These are phyloP conservation scores for Platanthera zijinensis DNA, from an alignment of 106 monocot genomes.

Conservation along the genomic window DNA sequence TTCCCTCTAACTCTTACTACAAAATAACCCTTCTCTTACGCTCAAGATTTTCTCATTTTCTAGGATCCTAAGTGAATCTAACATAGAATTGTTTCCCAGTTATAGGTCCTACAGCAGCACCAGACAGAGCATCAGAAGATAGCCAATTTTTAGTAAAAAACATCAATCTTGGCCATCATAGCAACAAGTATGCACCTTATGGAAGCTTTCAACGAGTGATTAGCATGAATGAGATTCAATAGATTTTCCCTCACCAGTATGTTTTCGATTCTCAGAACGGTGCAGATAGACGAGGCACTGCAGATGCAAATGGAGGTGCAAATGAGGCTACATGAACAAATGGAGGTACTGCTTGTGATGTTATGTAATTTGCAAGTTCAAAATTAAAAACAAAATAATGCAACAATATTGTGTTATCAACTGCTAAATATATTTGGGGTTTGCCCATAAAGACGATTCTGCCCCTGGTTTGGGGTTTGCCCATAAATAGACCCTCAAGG, in stretches of 20 bases:
- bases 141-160: conserved; percentile 9
- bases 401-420: background rate
- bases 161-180: conserved; percentile 20
- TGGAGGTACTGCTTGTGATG: conserved; percentile 35
- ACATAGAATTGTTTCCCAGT: conserved; percentile 4
- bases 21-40: too few species aligned
- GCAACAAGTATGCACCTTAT: conserved; percentile 52
- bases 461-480: too few species aligned
- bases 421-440: background rate
- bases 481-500: too few species aligned
- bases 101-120: conserved; percentile 10
- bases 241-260: background rate
- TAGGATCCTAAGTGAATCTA: background rate
- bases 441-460: too few species aligned
- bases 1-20: too few species aligned
- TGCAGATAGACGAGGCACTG: conserved; percentile 78
- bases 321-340: conserved; percentile 68
- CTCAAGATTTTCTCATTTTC: too few species aligned
- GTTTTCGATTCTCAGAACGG: conserved; percentile 26
- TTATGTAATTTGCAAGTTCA: background rate
- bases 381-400: background rate
- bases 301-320: conserved; percentile 93
- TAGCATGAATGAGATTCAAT: background rate
- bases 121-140: conserved; percentile 38
- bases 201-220: background rate